Percentiles rank a stretch among this genome's conserved stretches.
phyloP scores from a whole-genome alignment of 495 filamentous ascomycete genomes.

The Neurospora pannonica region DNA sequence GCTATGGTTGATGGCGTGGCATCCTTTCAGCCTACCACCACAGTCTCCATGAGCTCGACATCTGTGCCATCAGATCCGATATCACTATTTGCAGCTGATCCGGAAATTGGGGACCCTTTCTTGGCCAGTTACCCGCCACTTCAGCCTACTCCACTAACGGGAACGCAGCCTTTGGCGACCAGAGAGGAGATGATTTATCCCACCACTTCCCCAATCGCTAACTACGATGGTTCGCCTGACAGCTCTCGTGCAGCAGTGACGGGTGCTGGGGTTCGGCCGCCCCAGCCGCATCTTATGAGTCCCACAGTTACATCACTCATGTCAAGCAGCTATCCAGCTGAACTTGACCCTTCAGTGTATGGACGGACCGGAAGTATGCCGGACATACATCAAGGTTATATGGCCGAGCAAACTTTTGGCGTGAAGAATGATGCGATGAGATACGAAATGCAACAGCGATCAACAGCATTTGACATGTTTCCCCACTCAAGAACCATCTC shows the following conservation, averaged over 20 bases:
- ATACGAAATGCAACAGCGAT: slow-evolving; percentile 5
- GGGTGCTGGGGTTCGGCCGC: slow-evolving; percentile 2
- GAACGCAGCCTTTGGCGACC: slow-evolving; percentile 27
- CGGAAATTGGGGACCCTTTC: slow-evolving; percentile 22
- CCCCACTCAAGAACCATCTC: slow-evolving; percentile 15
- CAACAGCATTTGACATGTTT: slow-evolving; percentile 8
- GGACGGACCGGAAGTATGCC: slow-evolving; percentile 1
- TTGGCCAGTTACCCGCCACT: slow-evolving; percentile 32
- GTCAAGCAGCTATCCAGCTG: slow-evolving; percentile 2
- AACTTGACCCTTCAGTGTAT: slow-evolving; percentile 5
- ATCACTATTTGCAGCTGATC: slow-evolving; percentile 18
- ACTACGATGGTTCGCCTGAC: slow-evolving; percentile 15
- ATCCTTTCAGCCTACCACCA: slow-evolving; percentile 17
- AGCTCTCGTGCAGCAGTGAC: background rate
- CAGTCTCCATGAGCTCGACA: slow-evolving; percentile 11
- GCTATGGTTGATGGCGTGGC: slow-evolving; percentile 19
- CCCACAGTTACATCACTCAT: slow-evolving; percentile 1
- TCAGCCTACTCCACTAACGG: slow-evolving; percentile 26
- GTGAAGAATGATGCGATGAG: slow-evolving; percentile 6
- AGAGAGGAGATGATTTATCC: slow-evolving; percentile 40
- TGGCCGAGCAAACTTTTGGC: slow-evolving; percentile 3
- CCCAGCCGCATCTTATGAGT: slow-evolving; percentile 2
- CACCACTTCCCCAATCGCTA: slow-evolving; percentile 13
- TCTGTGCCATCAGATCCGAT: slow-evolving; percentile 14
- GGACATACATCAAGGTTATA: slow-evolving; percentile 3